phyloP scores from a whole-genome alignment of 495 filamentous ascomycete species.

The Podospora anserina region DNA sequence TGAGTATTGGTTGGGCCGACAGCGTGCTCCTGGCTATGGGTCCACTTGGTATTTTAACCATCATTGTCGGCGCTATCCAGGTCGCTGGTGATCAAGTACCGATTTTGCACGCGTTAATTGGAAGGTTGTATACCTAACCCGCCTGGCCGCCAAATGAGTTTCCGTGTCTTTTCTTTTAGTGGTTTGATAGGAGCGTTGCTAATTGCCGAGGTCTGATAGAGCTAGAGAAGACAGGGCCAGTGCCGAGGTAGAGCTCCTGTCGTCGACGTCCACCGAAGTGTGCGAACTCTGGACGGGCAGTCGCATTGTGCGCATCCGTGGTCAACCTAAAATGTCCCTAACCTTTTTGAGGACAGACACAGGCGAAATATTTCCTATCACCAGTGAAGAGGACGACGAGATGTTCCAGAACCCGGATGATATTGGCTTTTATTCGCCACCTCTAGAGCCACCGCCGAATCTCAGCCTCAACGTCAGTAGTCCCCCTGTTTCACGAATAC shows the following conservation, averaged over 20 bases:
- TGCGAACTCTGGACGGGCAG: constrained; percentile 40
- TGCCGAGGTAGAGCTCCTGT: constrained; percentile 35
- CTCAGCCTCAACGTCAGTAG: background rate
- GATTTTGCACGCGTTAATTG: constrained; percentile 50
- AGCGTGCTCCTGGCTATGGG: constrained; percentile 53
- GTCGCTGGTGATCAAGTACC: constrained; percentile 41
- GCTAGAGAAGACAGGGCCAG: constrained; percentile 31
- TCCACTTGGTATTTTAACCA: constrained; percentile 53
- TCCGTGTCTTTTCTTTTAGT: too few relatives aligned
- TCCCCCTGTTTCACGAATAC: background rate
- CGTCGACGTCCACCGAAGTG: constrained; percentile 32
- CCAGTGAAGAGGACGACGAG: too few relatives aligned
- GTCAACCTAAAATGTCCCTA: background rate
- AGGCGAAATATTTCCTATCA: background rate
- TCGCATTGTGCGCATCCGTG: constrained; percentile 21
- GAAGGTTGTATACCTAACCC: constrained; percentile 12
- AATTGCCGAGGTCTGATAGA: constrained; percentile 5
- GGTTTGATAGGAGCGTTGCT: too few relatives aligned
- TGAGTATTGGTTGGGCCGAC: constrained; percentile 45
- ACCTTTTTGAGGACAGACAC: background rate
- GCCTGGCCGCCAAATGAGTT: too few relatives aligned
- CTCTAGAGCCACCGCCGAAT: background rate
- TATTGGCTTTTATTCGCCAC: too few relatives aligned
- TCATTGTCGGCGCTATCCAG: constrained; percentile 51
- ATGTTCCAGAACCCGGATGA: too few relatives aligned